Evolutionary conservation across 2,329 filamentous ascomycete genomes (phyloP).

Genomic region (Cladosporium sp.): DNA sequence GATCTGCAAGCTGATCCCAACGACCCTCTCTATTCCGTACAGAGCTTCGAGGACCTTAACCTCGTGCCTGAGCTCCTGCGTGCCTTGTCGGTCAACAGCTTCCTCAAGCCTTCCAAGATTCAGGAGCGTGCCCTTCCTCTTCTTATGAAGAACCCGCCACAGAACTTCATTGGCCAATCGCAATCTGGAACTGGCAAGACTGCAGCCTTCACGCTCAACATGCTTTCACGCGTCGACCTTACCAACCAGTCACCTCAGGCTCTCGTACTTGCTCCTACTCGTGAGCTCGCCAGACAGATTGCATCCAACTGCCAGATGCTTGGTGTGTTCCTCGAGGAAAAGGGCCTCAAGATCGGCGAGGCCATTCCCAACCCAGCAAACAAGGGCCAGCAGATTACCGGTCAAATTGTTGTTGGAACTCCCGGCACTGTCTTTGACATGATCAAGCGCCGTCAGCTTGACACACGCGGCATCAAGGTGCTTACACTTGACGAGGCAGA

Average conservation of each 20-base stretch:
- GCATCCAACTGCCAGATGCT: conserved; percentile 78
- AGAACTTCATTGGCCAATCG: conserved; percentile 97
- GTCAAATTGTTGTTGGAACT: conserved; percentile 84
- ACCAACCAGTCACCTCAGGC: conserved; percentile 71
- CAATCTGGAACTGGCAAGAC: conserved; percentile 99
- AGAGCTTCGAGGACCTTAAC: conserved; percentile 78
- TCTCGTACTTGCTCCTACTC: conserved; percentile 82
- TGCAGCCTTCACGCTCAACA: conserved; percentile 89
- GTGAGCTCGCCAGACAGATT: conserved; percentile 93
- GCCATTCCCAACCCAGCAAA: conserved; percentile 75
- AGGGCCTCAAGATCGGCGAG: conserved; percentile 69
- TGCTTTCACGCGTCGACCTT: conserved; percentile 81
- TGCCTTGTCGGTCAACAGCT: conserved; percentile 76
- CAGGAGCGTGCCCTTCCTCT: conserved; percentile 92
- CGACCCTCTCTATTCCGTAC: conserved; percentile 81
- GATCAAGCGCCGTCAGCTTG: conserved; percentile 70
- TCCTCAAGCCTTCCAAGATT: conserved; percentile 94
- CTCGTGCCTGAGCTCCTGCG: conserved; percentile 62
- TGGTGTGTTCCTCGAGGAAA: conserved; percentile 66
- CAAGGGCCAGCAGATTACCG: conserved; percentile 64
- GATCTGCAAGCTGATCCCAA: conserved; percentile 82
- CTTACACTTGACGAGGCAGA: conserved; percentile 95
- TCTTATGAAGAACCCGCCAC: conserved; percentile 78
- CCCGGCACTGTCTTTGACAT: conserved; percentile 90
- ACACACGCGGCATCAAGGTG: conserved; percentile 67